A percentile compares a stretch with the other conserved stretches of the same genome.
Conservation (phyloP, 352 stramenopile genomes). For the Phytophthora brassicae region DNA sequence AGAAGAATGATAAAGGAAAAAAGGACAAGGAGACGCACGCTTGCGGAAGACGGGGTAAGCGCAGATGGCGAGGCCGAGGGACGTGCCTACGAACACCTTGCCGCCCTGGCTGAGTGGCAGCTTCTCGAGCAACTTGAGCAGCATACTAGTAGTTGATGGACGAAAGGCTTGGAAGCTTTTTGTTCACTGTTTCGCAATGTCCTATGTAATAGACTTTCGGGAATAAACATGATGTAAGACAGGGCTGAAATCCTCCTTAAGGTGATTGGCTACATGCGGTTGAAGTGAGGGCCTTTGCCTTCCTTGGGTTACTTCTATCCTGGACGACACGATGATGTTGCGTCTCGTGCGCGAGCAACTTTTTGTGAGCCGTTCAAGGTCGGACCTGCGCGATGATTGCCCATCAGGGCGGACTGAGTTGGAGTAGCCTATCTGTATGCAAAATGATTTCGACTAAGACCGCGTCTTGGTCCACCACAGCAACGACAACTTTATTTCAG, state of each 20-base stretch:
- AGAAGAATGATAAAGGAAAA: neutral
- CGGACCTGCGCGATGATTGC: no score
- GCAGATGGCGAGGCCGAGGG: conserved; percentile 71
- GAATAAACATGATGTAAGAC: neutral
- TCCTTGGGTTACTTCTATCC: no score
- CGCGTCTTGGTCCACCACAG: no score
- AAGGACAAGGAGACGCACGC: conserved; percentile 43
- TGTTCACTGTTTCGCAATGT: conserved; percentile 10
- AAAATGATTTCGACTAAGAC: no score
- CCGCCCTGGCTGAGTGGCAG: conserved; percentile 64
- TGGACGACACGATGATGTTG: no score
- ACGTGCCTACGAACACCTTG: conserved; percentile 75
- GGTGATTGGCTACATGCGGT: conserved; percentile 23
- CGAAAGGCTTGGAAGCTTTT: conserved; percentile 2
- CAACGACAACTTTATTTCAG: no score
- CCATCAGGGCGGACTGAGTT: no score
- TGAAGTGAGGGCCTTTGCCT: no score
- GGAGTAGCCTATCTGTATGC: no score
- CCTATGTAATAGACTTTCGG: conserved; percentile 1
- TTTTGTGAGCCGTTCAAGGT: no score
- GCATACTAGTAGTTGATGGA: conserved; percentile 43
- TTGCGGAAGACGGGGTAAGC: conserved; percentile 57
- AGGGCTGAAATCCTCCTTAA: conserved; percentile 7
- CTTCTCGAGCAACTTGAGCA: conserved; percentile 65
- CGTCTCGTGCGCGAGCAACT: no score